phyloP scores from a whole-genome alignment of 2,329 filamentous ascomycete genomes.

The Cytospora piceae region DNA sequence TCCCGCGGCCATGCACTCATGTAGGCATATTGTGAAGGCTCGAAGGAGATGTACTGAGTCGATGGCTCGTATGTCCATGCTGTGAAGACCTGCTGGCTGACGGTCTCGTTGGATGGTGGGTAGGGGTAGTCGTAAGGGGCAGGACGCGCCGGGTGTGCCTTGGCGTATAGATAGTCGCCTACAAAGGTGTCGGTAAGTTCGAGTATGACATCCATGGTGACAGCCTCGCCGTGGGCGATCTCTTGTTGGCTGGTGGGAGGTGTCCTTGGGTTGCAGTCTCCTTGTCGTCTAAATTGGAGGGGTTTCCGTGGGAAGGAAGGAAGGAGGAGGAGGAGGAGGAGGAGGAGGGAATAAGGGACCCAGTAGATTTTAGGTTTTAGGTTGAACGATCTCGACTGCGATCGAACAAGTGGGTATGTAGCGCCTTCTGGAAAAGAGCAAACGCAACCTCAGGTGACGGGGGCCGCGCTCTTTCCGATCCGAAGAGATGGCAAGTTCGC shows the following conservation, averaged over 20 bases:
- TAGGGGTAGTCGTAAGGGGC: conserved; percentile 57
- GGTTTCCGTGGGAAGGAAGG: not conserved
- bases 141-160: conserved; percentile 63
- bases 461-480: conserved; percentile 17
- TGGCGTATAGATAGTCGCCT: conserved; percentile 79
- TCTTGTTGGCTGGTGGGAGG: not conserved
- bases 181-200: conserved; percentile 82
- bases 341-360: not conserved
- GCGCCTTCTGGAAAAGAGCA: conserved; percentile 26
- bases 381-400: not conserved
- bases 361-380: not conserved
- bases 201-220: conserved; percentile 87
- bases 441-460: conserved; percentile 13
- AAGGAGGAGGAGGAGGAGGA: not conserved
- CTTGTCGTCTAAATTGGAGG: not conserved
- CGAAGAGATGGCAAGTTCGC: conserved; percentile 5
- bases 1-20: conserved; percentile 78
- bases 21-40: conserved; percentile 77
- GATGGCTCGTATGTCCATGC: conserved; percentile 74
- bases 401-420: not conserved
- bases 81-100: conserved; percentile 53
- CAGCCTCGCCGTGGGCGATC: not conserved
- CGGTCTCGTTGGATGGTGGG: conserved; percentile 57
- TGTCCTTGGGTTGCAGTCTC: not conserved
- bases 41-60: conserved; percentile 68